These are phyloP conservation scores for Wallacemonas collosoma DNA, from an alignment of 208 protist species.

Conservation along the genomic window DNA sequence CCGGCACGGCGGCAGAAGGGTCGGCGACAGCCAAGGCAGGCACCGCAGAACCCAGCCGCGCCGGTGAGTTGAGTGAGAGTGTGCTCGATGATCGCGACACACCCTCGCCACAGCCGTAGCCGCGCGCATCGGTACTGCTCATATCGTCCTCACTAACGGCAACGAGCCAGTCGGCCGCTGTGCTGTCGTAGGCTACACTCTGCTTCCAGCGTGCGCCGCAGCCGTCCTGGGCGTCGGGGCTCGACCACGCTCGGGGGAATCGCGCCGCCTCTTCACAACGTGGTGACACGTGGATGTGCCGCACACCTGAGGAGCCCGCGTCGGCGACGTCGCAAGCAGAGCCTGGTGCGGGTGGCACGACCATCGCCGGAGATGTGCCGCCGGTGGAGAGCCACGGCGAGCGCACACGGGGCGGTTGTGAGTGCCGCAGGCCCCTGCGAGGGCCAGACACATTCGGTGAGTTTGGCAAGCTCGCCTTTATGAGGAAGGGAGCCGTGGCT, in stretches of 20 bases:
- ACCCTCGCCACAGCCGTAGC: constrained; percentile 37
- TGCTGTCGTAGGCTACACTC: not conserved
- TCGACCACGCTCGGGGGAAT: too few relatives aligned
- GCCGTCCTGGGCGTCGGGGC: not conserved
- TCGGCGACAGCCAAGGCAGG: not conserved
- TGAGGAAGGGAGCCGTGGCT: too few relatives aligned
- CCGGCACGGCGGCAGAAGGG: not conserved
- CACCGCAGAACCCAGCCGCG: constrained; percentile 2
- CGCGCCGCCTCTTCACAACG: too few relatives aligned
- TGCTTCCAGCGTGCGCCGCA: not conserved
- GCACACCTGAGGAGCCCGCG: too few relatives aligned
- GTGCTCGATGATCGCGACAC: constrained; percentile 29
- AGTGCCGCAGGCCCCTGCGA: not conserved
- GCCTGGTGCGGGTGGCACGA: not conserved
- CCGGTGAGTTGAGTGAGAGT: constrained; percentile 9
- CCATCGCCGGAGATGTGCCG: not conserved
- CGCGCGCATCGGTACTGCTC: constrained; percentile 20
- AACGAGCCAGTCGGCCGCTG: constrained; percentile 8
- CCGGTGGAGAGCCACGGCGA: not conserved
- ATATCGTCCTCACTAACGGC: constrained; percentile 17
- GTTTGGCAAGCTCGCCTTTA: not conserved
- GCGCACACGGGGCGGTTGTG: too few relatives aligned
- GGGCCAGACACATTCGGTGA: not conserved
- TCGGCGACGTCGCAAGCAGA: too few relatives aligned
- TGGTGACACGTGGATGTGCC: too few relatives aligned